Conservation (phyloP, 495 filamentous ascomycete genomes). For the Hypoxylon lenormandii region DNA sequence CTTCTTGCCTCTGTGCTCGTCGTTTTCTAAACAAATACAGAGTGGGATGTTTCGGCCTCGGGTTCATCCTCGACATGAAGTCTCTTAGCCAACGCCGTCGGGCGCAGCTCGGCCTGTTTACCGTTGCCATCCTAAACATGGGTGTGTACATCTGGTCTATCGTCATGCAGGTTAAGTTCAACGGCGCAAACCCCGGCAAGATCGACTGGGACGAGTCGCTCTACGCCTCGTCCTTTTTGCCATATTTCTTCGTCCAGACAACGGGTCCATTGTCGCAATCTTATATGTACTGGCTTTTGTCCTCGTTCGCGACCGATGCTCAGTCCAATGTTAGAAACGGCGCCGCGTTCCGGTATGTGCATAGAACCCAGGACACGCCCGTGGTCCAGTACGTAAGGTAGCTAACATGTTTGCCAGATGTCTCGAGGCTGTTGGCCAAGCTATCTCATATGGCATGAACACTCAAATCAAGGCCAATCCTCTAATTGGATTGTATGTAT, state of each 20-base stretch:
- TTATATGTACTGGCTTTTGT: slow-evolving; percentile 44
- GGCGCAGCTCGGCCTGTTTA: slow-evolving; percentile 39
- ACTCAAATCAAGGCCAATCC: slow-evolving; percentile 32
- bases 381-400: not conserved
- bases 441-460: slow-evolving; percentile 44
- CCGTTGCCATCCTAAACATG: slow-evolving; percentile 37
- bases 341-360: slow-evolving; percentile 35
- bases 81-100: slow-evolving; percentile 40
- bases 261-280: slow-evolving; percentile 42
- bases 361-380: not conserved
- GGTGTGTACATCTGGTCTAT: slow-evolving; percentile 45
- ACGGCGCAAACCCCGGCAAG: slow-evolving; percentile 25
- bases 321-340: slow-evolving; percentile 41
- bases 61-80: slow-evolving; percentile 43
- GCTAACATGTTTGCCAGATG: slow-evolving; percentile 24
- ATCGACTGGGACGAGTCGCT: slow-evolving; percentile 44
- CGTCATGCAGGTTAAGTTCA: slow-evolving; percentile 37
- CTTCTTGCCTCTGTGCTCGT: not conserved
- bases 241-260: slow-evolving; percentile 45
- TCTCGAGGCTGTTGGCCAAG: slow-evolving; percentile 40
- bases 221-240: slow-evolving; percentile 36
- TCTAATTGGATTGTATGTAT: slow-evolving; percentile 39
- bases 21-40: slow-evolving; percentile 20
- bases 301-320: slow-evolving; percentile 41
- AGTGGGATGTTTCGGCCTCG: slow-evolving; percentile 40